Evolutionary conservation across 305 asterid genomes (phyloP).

Genomic region (Fraxinus albicans): DNA sequence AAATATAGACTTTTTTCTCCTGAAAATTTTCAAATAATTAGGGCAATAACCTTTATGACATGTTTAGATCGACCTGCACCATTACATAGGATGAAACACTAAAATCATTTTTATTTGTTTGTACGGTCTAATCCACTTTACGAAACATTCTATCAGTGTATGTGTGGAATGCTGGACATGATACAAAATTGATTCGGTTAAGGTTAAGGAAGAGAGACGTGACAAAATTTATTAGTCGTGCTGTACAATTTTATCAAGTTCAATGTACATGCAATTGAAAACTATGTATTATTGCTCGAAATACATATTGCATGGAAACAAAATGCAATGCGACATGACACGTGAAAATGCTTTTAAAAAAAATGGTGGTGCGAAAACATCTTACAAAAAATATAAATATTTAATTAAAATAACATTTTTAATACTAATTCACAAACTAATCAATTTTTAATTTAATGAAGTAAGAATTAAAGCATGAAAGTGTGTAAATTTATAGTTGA

Average conservation of each 20-base stretch:
- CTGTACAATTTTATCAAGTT: no score
- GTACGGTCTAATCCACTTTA: background rate
- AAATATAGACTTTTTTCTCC: background rate
- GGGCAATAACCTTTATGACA: background rate
- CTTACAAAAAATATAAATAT: background rate
- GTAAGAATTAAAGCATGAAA: no score
- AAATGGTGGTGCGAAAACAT: no score
- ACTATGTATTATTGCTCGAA: no score
- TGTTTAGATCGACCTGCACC: background rate
- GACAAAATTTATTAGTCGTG: background rate
- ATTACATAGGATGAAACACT: background rate
- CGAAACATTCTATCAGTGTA: background rate
- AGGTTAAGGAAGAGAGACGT: background rate
- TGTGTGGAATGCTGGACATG: background rate
- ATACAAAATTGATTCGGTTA: background rate
- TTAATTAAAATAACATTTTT: no score
- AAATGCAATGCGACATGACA: no score
- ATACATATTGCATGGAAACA: no score
- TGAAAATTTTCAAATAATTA: background rate
- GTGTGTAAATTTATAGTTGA: background rate
- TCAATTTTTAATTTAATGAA: no score
- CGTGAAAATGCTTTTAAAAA: no score
- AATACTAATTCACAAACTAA: background rate
- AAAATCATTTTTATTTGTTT: no score
- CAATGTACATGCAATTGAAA: no score